Base-by-base conservation (phyloP, 2,329 filamentous ascomycete genomes). In the Diaporthe caulivora region DNA sequence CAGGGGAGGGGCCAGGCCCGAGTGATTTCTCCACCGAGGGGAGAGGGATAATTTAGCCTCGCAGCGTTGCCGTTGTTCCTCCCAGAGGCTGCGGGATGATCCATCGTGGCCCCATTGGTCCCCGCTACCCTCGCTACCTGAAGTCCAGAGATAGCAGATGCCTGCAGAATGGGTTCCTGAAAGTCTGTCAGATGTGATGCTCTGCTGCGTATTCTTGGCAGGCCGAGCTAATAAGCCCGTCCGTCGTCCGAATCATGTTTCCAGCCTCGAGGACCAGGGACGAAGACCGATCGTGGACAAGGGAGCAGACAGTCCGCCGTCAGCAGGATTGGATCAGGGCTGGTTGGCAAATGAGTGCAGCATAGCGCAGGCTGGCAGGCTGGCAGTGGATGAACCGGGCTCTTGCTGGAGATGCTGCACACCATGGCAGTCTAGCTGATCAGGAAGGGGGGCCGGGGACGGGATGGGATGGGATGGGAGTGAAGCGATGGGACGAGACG, bases 151-250 rank as follows among this genome's bases (percentile, higher is more conserved):
- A 67, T 53, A 67, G 62, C 62, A 67, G 47, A 67, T 67, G 62
- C 47, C n/a, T 67, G 62, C 47, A 51, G 49, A n/a, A 40, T 53
- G 62, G 47, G 62, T 37, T 67, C 62, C 31, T 53, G 47, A 67
- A 67, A 53, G 62, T 67, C 62, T 53, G 47, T 67, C 62, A 67
- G 62, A 67, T 67, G 62, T 67, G 62, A 67, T 67, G 62, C 62
- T 67, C 62, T 53, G 47, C 3, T 40, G n/a, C 15, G 62, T 67
- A 67, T 67, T 67, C 62, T 67, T 67, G 62, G 62, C 62, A 67
- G 62, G 31, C 62, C 62, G 62, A 67, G 62, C 62, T 67, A 67
- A 53, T 53, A 53, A 65, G 62, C 31, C 47, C 47, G 62, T 67
- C 31, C 62, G 31, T 67, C n/a, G 62, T 67, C 62, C 47, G 44